Conservation (phyloP, 2,329 filamentous ascomycete genomes). For the Massarina eburnea region DNA sequence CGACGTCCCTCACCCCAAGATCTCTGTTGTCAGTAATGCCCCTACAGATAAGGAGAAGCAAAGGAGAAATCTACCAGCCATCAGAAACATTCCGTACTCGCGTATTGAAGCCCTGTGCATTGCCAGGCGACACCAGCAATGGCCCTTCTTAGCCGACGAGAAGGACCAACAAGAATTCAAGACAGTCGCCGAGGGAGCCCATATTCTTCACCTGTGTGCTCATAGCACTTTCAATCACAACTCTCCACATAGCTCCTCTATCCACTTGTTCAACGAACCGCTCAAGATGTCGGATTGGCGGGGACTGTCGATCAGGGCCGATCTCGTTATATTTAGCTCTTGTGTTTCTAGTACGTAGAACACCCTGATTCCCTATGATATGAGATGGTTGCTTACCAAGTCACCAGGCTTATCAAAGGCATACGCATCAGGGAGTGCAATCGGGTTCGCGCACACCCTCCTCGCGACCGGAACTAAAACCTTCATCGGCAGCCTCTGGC, state of each 20-base stretch:
- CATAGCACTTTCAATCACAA: conserved; percentile 11
- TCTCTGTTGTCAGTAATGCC: conserved; percentile 10
- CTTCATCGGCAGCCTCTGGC: conserved; percentile 15
- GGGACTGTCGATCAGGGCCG: conserved; percentile 7
- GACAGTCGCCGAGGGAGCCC: neutral
- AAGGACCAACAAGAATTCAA: conserved; percentile 8
- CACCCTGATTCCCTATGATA: too few species aligned
- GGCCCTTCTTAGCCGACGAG: conserved; percentile 10
- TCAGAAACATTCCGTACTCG: conserved; percentile 12
- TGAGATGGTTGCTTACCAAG: neutral
- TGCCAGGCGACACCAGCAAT: conserved; percentile 3
- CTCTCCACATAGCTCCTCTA: conserved; percentile 4
- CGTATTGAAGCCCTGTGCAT: conserved; percentile 13
- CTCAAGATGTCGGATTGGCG: conserved; percentile 9
- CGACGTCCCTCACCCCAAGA: neutral
- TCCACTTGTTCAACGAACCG: conserved; percentile 11
- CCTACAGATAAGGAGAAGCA: conserved; percentile 5
- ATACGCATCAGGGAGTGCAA: conserved; percentile 9
- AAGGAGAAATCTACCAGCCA: conserved; percentile 1
- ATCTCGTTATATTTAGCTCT: conserved; percentile 13
- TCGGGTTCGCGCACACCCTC: conserved; percentile 11
- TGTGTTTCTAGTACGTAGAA: conserved; percentile 8
- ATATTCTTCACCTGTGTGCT: conserved; percentile 14
- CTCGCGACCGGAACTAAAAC: conserved; percentile 9
- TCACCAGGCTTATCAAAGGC: conserved; percentile 7